A percentile compares a stretch with the other conserved stretches of the same genome.
phyloP scores from a whole-genome alignment of 495 filamentous ascomycete genomes.

The Annulohypoxylon moriforme region DNA sequence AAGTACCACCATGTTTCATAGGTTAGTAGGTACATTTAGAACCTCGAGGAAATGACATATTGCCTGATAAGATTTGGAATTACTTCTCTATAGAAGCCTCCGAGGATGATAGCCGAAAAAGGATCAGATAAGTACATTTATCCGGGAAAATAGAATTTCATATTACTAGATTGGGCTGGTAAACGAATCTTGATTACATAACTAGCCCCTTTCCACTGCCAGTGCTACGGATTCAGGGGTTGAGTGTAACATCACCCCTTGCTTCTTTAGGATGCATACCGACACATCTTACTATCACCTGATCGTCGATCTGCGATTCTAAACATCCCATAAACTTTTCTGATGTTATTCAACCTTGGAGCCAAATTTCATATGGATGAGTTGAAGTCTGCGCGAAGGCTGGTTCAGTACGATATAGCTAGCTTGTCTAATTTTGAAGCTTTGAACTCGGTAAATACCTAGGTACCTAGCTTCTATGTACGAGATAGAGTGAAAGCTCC shows the following conservation, averaged over 20 bases:
- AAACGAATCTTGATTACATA: slow-evolving; percentile 23
- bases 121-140: slow-evolving; percentile 17
- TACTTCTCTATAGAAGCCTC: neutral
- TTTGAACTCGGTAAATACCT: too few relatives aligned
- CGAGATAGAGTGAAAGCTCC: neutral
- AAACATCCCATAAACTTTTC: neutral
- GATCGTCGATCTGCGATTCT: slow-evolving; percentile 6
- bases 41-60: too few relatives aligned
- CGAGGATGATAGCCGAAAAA: slow-evolving; percentile 9
- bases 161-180: neutral
- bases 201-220: slow-evolving; percentile 28
- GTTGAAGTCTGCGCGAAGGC: too few relatives aligned
- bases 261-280: slow-evolving; percentile 18
- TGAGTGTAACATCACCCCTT: slow-evolving; percentile 5
- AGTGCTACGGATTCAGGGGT: slow-evolving; percentile 9
- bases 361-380: too few relatives aligned
- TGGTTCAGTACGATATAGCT: too few relatives aligned
- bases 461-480: too few relatives aligned
- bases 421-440: too few relatives aligned
- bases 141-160: slow-evolving; percentile 14
- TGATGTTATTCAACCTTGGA: neutral
- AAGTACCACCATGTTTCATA: too few relatives aligned
- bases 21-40: too few relatives aligned
- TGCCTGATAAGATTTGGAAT: slow-evolving; percentile 33
- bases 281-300: slow-evolving; percentile 22